Evolutionary conservation across 1,139 yeast species (phyloP).

Genomic region (Taphrina communis): DNA sequence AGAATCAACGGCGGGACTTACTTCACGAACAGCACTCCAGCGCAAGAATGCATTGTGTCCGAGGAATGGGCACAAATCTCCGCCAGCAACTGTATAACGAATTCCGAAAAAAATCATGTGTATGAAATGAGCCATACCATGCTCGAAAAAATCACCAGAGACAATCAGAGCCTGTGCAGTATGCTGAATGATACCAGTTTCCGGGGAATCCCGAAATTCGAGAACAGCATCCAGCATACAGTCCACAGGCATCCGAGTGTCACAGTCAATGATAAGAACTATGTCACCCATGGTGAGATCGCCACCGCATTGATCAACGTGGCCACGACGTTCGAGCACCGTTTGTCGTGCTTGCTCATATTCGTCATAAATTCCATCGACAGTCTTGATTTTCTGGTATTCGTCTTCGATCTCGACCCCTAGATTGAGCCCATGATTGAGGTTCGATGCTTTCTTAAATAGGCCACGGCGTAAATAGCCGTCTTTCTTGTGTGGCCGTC

Average conservation of each 20-base stretch:
- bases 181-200: conserved; percentile 44
- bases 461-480: conserved; percentile 42
- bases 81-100: conserved; percentile 45
- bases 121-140: conserved; percentile 45
- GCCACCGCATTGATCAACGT: conserved; percentile 36
- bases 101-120: conserved; percentile 45
- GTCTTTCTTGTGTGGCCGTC: conserved; percentile 44
- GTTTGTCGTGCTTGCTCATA: conserved; percentile 37
- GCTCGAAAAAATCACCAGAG: conserved; percentile 44
- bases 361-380: conserved; percentile 41
- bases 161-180: conserved; percentile 44
- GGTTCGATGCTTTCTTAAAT: conserved; percentile 39
- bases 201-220: conserved; percentile 45
- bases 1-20: conserved; percentile 12
- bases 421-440: conserved; percentile 40
- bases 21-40: conserved; percentile 43
- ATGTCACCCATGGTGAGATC: conserved; percentile 44
- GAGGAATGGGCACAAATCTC: conserved; percentile 45
- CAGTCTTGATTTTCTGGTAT: conserved; percentile 42
- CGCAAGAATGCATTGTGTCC: conserved; percentile 45
- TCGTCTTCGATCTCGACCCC: conserved; percentile 42
- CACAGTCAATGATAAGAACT: conserved; percentile 45
- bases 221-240: conserved; percentile 45
- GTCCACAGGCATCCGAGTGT: conserved; percentile 45
- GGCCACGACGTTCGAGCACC: conserved; percentile 6